Percentiles rank a stretch among this genome's conserved stretches.
These are phyloP conservation scores for Hevea brasiliensis DNA, from an alignment of 345 rosid genomes.

Conservation along the genomic window DNA sequence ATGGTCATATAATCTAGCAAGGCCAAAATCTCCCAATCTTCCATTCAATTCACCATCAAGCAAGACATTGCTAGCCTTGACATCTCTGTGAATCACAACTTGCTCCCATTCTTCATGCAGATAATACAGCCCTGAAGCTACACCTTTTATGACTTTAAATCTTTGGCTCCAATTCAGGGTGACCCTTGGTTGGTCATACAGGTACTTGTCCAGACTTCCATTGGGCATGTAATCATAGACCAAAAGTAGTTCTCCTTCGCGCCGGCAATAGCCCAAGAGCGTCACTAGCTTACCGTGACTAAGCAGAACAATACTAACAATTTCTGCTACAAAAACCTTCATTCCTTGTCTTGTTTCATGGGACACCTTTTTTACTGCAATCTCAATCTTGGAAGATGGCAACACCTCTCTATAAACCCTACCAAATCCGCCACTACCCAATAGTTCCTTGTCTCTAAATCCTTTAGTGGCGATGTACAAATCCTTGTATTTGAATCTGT, in stretches of 20 bases:
- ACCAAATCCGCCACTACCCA: slow-evolving; percentile 71
- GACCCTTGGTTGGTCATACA: slow-evolving; percentile 40
- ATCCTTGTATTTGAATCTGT: slow-evolving; percentile 61
- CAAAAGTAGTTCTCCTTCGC: slow-evolving; percentile 56
- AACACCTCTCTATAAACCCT: slow-evolving; percentile 58
- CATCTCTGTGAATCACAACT: slow-evolving; percentile 63
- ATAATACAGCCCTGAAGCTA: slow-evolving; percentile 54
- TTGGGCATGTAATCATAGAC: slow-evolving; percentile 70
- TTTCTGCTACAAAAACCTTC: slow-evolving; percentile 59
- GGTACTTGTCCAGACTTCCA: slow-evolving; percentile 55
- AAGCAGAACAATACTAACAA: slow-evolving; percentile 52
- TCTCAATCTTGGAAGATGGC: slow-evolving; percentile 39
- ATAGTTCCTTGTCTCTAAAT: slow-evolving; percentile 51
- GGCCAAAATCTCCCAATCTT: slow-evolving; percentile 63
- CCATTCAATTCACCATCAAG: slow-evolving; percentile 56
- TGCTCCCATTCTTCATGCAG: slow-evolving; percentile 72
- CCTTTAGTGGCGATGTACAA: slow-evolving; percentile 64
- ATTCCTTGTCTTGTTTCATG: slow-evolving; percentile 68
- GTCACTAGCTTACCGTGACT: slow-evolving; percentile 59
- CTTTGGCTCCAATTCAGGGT: slow-evolving; percentile 57
- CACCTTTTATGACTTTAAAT: slow-evolving; percentile 50
- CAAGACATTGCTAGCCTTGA: slow-evolving; percentile 61
- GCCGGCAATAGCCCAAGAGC: slow-evolving; percentile 57
- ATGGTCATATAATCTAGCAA: slow-evolving; percentile 60
- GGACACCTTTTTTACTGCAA: slow-evolving; percentile 65